Evolutionary conservation across 768 basidiomycete genomes (phyloP), one percentile per base, ranked within the genome.

Genomic region (Podaxis pistillaris): DNA sequence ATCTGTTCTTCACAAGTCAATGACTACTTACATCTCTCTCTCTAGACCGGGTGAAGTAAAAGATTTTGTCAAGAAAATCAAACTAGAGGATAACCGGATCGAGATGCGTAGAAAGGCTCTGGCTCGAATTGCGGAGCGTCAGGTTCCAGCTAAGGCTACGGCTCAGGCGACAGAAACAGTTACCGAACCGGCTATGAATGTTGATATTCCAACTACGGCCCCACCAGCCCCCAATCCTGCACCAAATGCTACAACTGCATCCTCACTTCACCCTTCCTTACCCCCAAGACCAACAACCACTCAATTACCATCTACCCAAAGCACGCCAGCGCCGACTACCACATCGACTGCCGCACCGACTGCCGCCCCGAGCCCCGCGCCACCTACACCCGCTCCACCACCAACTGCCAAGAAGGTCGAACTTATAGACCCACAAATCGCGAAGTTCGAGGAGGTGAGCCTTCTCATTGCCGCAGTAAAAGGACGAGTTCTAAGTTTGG

Each of bases 41-140:
- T 67, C 59, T 57, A 91, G 90, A 36, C 82, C 88, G 47, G 90
- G 89, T 7, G 87, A 89, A 60, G 85, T 91, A 61, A 87, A 87
- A 65, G 86, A 88, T 69, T 93, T 89, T 60, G 80, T 89, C 47
- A 88, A 85, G 71, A 86, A 88, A 71, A 77, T 89, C 69, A 86
- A 88, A 70, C 78, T 81, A 62, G 87, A 88, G 68, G 89, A 93
- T 65, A 77, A 74, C 22, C 78, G 81, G 24, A 90, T 91, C 56
- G 81, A 82, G 30, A 74, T 75, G 79, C 82, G 76, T 73, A 83
- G 72, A 70, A 79, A 70, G 69, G 73, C 60, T 67, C 74, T 75
- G 36, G 76, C 72, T 28, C 74, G 67, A 60, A 65, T 74, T 41
- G 72, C 74, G 30, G 68, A 74, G 33, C 70, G 72, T 24, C 69